These are phyloP conservation scores for Ramaria sp. DNA, from an alignment of 768 basidiomycete genomes.

Conservation along the genomic window DNA sequence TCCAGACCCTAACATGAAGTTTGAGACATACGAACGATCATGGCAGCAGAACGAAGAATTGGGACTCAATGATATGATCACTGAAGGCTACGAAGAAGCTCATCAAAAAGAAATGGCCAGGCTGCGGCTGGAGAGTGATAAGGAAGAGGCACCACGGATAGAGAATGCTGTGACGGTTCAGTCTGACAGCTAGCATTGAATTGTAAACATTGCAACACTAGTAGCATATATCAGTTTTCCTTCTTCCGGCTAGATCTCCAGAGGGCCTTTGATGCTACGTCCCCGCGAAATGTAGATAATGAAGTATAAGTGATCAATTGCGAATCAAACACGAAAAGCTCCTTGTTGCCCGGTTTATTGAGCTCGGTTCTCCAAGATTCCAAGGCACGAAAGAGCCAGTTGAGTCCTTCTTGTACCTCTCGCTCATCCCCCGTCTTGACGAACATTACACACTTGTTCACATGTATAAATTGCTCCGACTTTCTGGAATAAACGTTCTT, in stretches of 20 bases:
- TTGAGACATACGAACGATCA: constrained; percentile 73
- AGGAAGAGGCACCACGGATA: not conserved
- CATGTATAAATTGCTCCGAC: constrained; percentile 1
- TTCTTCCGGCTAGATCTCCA: constrained; percentile 1
- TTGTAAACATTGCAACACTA: not conserved
- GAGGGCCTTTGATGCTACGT: constrained; percentile 2
- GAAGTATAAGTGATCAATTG: not conserved
- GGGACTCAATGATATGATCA: constrained; percentile 83
- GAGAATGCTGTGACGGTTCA: not conserved
- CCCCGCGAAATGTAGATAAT: not conserved
- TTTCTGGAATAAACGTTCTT: not conserved
- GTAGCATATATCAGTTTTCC: not conserved
- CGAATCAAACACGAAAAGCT: constrained; percentile 7
- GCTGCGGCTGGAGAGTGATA: not conserved
- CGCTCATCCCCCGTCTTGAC: constrained; percentile 5
- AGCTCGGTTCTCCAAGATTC: constrained; percentile 3
- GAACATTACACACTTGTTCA: constrained; percentile 8
- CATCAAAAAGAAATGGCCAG: constrained; percentile 6
- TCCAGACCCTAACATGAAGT: constrained; percentile 85
- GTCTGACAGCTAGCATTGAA: not conserved
- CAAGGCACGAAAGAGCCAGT: not conserved
- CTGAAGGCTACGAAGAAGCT: constrained; percentile 57
- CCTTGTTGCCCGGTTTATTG: constrained; percentile 1
- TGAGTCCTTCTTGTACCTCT: not conserved
- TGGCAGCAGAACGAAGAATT: constrained; percentile 92